phyloP scores from a whole-genome alignment of 2,329 filamentous ascomycete species.

The Coniella lustricola region DNA sequence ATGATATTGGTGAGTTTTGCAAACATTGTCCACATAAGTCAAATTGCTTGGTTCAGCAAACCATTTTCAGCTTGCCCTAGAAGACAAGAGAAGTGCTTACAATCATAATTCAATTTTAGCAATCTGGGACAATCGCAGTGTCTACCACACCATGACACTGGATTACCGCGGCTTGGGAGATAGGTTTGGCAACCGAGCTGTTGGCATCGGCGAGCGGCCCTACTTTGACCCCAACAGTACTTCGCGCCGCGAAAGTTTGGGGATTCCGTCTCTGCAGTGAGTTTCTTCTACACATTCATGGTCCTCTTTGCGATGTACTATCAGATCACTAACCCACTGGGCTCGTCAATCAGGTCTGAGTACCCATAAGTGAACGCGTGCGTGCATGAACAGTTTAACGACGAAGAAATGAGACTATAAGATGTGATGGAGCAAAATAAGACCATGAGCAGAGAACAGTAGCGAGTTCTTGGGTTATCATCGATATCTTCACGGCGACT shows the following conservation, averaged over 20 bases:
- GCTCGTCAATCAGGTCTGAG: no score
- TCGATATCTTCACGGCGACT: no score
- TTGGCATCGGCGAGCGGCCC: constrained; percentile 48
- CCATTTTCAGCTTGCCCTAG: not conserved
- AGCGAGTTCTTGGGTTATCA: no score
- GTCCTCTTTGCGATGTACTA: not conserved
- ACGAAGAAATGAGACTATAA: not conserved
- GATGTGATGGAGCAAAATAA: no score
- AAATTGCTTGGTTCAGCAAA: no score
- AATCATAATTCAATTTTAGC: constrained; percentile 23
- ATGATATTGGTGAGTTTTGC: constrained; percentile 32
- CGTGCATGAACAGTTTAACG: no score
- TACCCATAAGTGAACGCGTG: not conserved
- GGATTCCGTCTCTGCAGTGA: constrained; percentile 4
- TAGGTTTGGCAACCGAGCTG: constrained; percentile 44
- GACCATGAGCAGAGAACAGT: no score
- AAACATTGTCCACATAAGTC: no score
- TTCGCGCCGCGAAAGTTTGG: constrained; percentile 34
- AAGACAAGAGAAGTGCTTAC: not conserved
- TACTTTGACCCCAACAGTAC: constrained; percentile 46
- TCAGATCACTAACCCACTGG: not conserved
- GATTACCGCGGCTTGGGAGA: constrained; percentile 48
- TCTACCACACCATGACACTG: constrained; percentile 46
- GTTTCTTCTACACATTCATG: not conserved
- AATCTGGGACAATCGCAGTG: constrained; percentile 56